A percentile compares a stretch with the other conserved stretches of the same genome.
Evolutionary conservation across 2,329 filamentous ascomycete genomes (phyloP).

Genomic region (Colletotrichum siamense): DNA sequence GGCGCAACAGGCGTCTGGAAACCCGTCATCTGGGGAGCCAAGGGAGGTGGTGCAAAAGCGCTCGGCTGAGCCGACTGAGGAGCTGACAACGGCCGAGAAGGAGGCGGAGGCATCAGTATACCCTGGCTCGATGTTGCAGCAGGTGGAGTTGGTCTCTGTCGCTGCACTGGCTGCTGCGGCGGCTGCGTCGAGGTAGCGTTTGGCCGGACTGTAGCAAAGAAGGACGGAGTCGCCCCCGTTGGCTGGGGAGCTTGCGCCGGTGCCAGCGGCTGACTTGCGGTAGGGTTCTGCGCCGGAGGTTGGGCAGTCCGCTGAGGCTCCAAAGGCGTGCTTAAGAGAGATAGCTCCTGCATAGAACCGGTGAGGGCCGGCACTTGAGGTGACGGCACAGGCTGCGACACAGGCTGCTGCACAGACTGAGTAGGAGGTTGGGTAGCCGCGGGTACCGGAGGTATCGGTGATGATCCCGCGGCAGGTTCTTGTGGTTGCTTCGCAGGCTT

Average conservation of each 20-base stretch:
- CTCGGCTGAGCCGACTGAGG: slow-evolving; percentile 81
- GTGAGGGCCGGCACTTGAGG: slow-evolving; percentile 59
- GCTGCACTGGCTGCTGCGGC: slow-evolving; percentile 33
- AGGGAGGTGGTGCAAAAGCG: slow-evolving; percentile 73
- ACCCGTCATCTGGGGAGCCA: slow-evolving; percentile 90
- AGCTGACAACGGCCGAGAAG: slow-evolving; percentile 83
- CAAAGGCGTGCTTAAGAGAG: slow-evolving; percentile 57
- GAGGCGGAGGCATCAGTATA: slow-evolving; percentile 76
- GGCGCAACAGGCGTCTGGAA: slow-evolving; percentile 67
- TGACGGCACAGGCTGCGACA: slow-evolving; percentile 32
- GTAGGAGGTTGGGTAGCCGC: slow-evolving; percentile 22
- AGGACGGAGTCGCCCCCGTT: slow-evolving; percentile 62
- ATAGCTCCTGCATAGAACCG: slow-evolving; percentile 69
- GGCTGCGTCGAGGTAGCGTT: slow-evolving; percentile 14
- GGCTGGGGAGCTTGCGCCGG: slow-evolving; percentile 47
- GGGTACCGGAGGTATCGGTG: slow-evolving; percentile 43
- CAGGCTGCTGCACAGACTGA: slow-evolving; percentile 30
- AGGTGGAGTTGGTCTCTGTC: slow-evolving; percentile 50
- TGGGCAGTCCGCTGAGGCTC: slow-evolving; percentile 47
- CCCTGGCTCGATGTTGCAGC: slow-evolving; percentile 59
- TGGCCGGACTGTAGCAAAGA: slow-evolving; percentile 52
- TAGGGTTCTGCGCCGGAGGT: slow-evolving; percentile 29
- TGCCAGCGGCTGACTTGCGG: slow-evolving; percentile 35
- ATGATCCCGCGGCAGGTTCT: slow-evolving; percentile 26
- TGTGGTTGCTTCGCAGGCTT: slow-evolving; percentile 74